Evolutionary conservation across 257 asterid species (phyloP).

Genomic region (Ballota nigra): DNA sequence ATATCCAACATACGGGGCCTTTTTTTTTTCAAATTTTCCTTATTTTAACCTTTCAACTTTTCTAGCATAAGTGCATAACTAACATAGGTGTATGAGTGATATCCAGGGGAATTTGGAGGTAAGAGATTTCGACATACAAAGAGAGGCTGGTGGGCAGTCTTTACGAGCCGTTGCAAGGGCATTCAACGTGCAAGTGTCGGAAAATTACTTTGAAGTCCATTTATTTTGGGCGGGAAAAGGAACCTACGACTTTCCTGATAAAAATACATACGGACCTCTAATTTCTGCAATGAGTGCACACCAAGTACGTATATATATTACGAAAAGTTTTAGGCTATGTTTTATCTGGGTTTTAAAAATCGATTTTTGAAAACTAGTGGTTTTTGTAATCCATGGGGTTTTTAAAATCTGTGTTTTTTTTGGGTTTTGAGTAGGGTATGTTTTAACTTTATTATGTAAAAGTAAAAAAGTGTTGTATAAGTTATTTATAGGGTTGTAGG

Average conservation of each 20-base stretch:
- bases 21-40: neutral
- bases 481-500: too few species aligned
- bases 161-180: constrained; percentile 41
- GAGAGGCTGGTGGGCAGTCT: constrained; percentile 44
- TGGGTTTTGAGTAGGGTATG: too few species aligned
- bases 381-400: too few species aligned
- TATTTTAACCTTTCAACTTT: neutral
- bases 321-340: neutral
- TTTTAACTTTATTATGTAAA: too few species aligned
- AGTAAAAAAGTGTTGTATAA: too few species aligned
- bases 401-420: too few species aligned
- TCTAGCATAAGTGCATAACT: neutral
- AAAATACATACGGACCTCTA: constrained; percentile 56
- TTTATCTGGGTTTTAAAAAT: too few species aligned
- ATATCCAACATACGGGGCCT: too few species aligned
- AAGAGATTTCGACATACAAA: constrained; percentile 58
- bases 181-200: constrained; percentile 44
- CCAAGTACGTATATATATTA: constrained; percentile 41
- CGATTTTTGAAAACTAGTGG: too few species aligned
- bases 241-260: constrained; percentile 63
- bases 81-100: neutral
- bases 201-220: constrained; percentile 72
- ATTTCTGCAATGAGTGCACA: constrained; percentile 68
- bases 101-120: constrained; percentile 46
- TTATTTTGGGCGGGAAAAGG: constrained; percentile 88